These are phyloP conservation scores for Astraeus odoratus DNA, from an alignment of 768 basidiomycete species.

Conservation along the genomic window DNA sequence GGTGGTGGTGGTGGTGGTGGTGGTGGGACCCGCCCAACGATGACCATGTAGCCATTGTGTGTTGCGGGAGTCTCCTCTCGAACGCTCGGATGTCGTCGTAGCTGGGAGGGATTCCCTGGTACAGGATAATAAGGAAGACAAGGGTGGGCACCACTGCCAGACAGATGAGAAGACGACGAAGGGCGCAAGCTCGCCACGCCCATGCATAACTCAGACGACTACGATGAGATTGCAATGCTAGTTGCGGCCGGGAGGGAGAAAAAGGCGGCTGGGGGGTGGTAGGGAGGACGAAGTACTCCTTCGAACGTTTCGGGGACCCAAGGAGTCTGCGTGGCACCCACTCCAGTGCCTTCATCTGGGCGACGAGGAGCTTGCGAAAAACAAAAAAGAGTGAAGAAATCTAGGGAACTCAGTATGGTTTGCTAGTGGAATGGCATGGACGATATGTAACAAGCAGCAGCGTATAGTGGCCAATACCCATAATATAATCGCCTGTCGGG, in stretches of 20 bases:
- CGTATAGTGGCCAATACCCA: no score
- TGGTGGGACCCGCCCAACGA: background rate
- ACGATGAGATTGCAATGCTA: background rate
- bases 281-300: conserved; percentile 12
- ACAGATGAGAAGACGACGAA: conserved; percentile 23
- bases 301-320: background rate
- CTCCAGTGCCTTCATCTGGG: background rate
- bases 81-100: conserved; percentile 31
- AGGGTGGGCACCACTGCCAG: conserved; percentile 18
- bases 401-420: background rate
- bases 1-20: no score
- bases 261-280: background rate
- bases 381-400: background rate
- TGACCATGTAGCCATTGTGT: conserved; percentile 20
- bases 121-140: conserved; percentile 23
- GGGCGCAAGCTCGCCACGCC: conserved; percentile 12
- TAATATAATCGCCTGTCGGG: no score
- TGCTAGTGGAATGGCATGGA: no score
- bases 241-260: background rate
- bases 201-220: conserved; percentile 10
- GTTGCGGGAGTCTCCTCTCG: conserved; percentile 34
- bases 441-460: no score
- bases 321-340: conserved; percentile 6
- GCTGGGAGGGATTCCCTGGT: conserved; percentile 33
- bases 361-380: no score